A percentile compares a stretch with the other conserved stretches of the same genome.
These are phyloP conservation scores for Monosporozyma servazzii DNA, from an alignment of 805 yeast species.

Conservation along the genomic window DNA sequence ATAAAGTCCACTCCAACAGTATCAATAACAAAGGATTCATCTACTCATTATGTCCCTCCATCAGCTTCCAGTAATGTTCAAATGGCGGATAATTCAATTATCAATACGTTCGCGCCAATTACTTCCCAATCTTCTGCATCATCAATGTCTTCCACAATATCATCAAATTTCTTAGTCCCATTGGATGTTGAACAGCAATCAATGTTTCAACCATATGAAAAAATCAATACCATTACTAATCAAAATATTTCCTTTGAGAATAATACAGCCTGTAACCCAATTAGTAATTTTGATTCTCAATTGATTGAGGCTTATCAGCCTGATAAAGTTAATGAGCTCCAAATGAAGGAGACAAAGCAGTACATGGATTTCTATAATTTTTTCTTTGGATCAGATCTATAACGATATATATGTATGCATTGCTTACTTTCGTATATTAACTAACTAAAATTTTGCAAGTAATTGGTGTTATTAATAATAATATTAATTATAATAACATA, in stretches of 20 bases:
- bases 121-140: not conserved
- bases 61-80: not conserved
- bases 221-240: not conserved
- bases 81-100: too few species aligned
- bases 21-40: not conserved
- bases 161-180: not conserved
- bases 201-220: constrained; percentile 1
- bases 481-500: not conserved
- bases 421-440: not conserved
- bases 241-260: not conserved
- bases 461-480: too few species aligned
- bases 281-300: not conserved
- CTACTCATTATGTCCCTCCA: not conserved
- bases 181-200: constrained; percentile 8
- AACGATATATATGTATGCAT: not conserved
- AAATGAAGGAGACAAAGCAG: constrained; percentile 23
- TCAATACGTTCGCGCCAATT: not conserved
- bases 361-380: constrained; percentile 26
- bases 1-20: not conserved
- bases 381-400: constrained; percentile 11
- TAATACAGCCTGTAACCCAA: not conserved
- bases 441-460: not conserved
- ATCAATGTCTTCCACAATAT: not conserved
- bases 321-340: constrained; percentile 15
- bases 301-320: not conserved